A percentile compares a stretch with the other conserved stretches of the same genome.
These are phyloP conservation scores for Theobroma cacao DNA, from an alignment of 345 rosid genomes.

Conservation along the genomic window DNA sequence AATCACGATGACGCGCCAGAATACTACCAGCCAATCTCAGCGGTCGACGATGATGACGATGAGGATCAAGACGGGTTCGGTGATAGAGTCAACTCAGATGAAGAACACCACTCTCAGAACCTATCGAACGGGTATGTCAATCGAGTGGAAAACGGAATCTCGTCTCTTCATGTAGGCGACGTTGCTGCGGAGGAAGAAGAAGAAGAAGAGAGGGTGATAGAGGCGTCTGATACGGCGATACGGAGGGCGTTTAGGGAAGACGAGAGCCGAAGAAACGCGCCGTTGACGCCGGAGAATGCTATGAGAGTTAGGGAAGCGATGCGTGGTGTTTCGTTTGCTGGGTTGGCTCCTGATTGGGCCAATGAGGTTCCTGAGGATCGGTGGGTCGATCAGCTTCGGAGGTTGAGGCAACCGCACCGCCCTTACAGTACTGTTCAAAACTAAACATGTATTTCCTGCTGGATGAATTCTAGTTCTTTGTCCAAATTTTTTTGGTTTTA, in stretches of 20 bases:
- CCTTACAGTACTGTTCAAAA: conserved; percentile 20
- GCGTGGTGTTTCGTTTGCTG: conserved; percentile 73
- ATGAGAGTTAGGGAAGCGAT: conserved; percentile 75
- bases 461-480: background rate
- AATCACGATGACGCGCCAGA: conserved; percentile 45
- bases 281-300: conserved; percentile 59
- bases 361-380: conserved; percentile 59
- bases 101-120: conserved; percentile 21
- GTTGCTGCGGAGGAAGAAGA: conserved; percentile 41
- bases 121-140: conserved; percentile 47
- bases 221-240: conserved; percentile 39
- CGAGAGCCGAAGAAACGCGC: conserved; percentile 70
- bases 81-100: conserved; percentile 28
- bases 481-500: background rate
- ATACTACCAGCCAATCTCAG: conserved; percentile 87
- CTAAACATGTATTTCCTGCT: background rate
- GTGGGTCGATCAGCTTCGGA: conserved; percentile 67
- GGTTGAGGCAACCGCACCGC: conserved; percentile 41
- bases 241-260: conserved; percentile 66
- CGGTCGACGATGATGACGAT: conserved; percentile 37
- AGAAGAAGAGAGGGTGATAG: conserved; percentile 37
- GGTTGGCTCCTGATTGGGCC: conserved; percentile 78
- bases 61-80: conserved; percentile 18
- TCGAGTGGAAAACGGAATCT: conserved; percentile 42
- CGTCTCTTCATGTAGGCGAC: conserved; percentile 47